A percentile compares a stretch with the other conserved stretches of the same genome.
phyloP scores from a whole-genome alignment of 140 eudicot species.

The Ambrosia hybrid region DNA sequence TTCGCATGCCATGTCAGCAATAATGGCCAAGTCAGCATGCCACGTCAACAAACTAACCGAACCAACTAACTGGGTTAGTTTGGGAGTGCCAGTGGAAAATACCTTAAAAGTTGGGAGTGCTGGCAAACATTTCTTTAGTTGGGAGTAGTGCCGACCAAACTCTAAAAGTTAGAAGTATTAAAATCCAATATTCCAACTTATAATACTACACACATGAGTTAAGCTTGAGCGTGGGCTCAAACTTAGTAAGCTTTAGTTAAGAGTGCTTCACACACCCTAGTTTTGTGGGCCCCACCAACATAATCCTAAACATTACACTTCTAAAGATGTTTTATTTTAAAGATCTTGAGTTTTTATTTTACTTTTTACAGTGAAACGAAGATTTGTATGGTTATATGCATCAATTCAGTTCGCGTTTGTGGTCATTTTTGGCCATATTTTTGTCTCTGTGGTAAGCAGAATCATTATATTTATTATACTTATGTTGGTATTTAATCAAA shows the following conservation, averaged over 20 bases:
- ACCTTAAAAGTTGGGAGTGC: no score
- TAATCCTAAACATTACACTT: neutral
- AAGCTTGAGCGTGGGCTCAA: neutral
- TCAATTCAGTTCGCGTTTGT: conserved; percentile 82
- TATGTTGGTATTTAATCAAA: neutral
- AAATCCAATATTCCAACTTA: neutral
- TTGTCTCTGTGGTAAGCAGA: conserved; percentile 63
- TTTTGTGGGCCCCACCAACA: neutral
- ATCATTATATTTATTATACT: neutral
- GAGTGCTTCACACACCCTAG: neutral
- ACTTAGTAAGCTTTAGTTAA: neutral
- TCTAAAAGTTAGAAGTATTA: no score
- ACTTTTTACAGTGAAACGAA: conserved; percentile 54
- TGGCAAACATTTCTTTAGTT: no score
- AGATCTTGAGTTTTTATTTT: conserved; percentile 1
- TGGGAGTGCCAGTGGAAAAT: no score
- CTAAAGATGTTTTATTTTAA: neutral
- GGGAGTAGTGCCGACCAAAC: no score
- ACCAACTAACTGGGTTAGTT: no score
- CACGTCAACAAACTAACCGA: no score
- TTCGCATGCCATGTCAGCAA: no score
- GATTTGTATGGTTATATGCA: conserved; percentile 92
- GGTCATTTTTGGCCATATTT: conserved; percentile 77
- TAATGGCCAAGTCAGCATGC: no score
- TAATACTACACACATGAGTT: neutral